These are phyloP conservation scores for Coniella lustricola DNA, from an alignment of 2,329 filamentous ascomycete species.

Conservation along the genomic window DNA sequence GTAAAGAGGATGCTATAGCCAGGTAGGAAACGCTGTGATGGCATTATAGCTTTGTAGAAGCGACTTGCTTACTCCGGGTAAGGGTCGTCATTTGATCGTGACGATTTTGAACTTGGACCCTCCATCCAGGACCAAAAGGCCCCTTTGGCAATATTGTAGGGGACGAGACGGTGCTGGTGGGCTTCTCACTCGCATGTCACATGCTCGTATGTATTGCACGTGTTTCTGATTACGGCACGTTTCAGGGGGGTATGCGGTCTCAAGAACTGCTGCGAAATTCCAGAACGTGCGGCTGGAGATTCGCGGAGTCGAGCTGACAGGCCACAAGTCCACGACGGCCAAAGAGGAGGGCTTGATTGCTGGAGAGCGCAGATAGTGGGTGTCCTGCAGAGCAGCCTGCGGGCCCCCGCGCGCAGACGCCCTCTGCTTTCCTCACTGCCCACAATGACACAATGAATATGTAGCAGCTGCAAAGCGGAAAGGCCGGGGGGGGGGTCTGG, in stretches of 20 bases:
- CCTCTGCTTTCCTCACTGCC: background rate
- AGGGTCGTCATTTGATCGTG: no score
- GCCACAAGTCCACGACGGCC: background rate
- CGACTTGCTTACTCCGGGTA: background rate
- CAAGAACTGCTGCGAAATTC: background rate
- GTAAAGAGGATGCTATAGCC: no score
- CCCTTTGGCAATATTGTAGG: no score
- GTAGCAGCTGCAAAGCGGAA: background rate
- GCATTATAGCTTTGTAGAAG: no score
- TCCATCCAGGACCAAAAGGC: no score
- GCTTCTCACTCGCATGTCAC: no score
- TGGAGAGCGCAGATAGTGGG: background rate
- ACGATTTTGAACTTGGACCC: no score
- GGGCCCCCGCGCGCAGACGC: background rate
- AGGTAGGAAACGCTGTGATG: no score
- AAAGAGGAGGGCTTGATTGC: no score
- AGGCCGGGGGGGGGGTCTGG: background rate
- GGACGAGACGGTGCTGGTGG: no score
- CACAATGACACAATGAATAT: background rate
- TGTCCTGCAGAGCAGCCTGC: no score
- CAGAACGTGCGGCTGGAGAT: slow-evolving; percentile 4
- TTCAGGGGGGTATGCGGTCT: background rate
- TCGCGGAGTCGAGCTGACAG: slow-evolving; percentile 1
- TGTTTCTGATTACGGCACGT: background rate
- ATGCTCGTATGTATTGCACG: background rate